Base-by-base conservation (phyloP, 768 basidiomycete species). In the Cystobasidium tubakii region DNA sequence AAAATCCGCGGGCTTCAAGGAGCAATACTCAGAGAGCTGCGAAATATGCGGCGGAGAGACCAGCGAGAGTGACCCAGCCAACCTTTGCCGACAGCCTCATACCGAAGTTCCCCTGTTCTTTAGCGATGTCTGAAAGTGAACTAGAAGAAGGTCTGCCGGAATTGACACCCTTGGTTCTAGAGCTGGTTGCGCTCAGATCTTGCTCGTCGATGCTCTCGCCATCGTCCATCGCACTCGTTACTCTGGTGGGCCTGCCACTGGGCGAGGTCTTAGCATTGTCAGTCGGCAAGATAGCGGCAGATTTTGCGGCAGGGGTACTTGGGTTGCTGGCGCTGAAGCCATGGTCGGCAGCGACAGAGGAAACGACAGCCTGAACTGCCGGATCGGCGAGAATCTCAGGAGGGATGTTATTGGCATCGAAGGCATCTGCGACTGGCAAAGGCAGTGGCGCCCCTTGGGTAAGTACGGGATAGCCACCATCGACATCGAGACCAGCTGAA, bases 51-150 rank as follows among this genome's bases (percentile, higher is more conserved):
- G 66, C 66, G 7, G 9, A 4, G 3, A 67, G 15, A 12, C 43
- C 29, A 31, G 34, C 39, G 7, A 53, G 17, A 25, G 42, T 36
- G 27, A 31, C 23, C 66, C 66, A 67, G 15, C 66, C 66, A 19
- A 31, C 50, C 46, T 67, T 67, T 43, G 46, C 44, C 1, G 34
- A 44, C 12, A 65, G 63, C 25, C 29, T 43, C 23, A 67, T 12
- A 50, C 66, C 63, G 34, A 42, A 65, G 63, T 27, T 54, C 21
- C 15, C 34, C 55, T 33, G 27, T 6, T 25, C 69, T 46, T 71
- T 27, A 13, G 60, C 69, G n/a, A 50, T 13, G 66, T 21, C 42
- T 15, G 46, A 50, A 19, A 19, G 12, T 3, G 46, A 50, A 50
- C 9, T 21, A n/a, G 46, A 12, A 4, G 46, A 50, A 50, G 46